These are phyloP conservation scores for Rhizopogon rudus DNA, from an alignment of 768 basidiomycete genomes.

Conservation along the genomic window DNA sequence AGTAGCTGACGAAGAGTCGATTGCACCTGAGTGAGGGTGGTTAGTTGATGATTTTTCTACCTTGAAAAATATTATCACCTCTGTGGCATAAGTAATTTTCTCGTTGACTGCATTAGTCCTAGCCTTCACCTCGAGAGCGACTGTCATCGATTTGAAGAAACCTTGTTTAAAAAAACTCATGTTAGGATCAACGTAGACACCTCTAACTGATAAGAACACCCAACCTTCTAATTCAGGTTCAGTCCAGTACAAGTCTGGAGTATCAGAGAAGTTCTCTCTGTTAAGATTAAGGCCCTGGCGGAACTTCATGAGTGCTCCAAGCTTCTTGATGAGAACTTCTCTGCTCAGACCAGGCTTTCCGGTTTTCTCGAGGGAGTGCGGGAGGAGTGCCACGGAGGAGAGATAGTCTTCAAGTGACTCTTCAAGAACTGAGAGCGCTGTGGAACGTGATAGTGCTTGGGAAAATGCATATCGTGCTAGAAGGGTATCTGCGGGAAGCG, in stretches of 20 bases:
- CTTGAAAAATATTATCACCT: constrained; percentile 34
- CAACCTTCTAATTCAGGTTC: constrained; percentile 85
- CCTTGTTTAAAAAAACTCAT: constrained; percentile 30
- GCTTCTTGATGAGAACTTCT: constrained; percentile 82
- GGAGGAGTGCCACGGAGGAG: constrained; percentile 75
- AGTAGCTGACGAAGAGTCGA: constrained; percentile 84
- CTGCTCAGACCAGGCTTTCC: constrained; percentile 83
- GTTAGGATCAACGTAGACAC: neutral
- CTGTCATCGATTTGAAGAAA: constrained; percentile 80
- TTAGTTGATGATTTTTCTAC: neutral
- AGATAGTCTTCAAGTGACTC: constrained; percentile 79
- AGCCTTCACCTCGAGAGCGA: constrained; percentile 81
- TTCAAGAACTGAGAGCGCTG: constrained; percentile 84
- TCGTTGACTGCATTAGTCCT: constrained; percentile 83
- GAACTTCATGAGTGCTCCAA: constrained; percentile 89
- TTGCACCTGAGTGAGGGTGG: constrained; percentile 51
- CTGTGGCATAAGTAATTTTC: constrained; percentile 88
- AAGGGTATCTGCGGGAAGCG: constrained; percentile 64
- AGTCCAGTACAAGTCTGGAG: constrained; percentile 92
- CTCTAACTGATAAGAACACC: constrained; percentile 9
- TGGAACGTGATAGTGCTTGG: constrained; percentile 86
- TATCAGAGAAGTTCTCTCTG: constrained; percentile 83
- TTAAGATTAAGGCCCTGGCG: constrained; percentile 90
- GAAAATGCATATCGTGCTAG: constrained; percentile 89
- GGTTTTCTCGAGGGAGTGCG: constrained; percentile 67